Conservation (phyloP, 768 basidiomycete genomes). For the Rhodotorula taiwanensis region DNA sequence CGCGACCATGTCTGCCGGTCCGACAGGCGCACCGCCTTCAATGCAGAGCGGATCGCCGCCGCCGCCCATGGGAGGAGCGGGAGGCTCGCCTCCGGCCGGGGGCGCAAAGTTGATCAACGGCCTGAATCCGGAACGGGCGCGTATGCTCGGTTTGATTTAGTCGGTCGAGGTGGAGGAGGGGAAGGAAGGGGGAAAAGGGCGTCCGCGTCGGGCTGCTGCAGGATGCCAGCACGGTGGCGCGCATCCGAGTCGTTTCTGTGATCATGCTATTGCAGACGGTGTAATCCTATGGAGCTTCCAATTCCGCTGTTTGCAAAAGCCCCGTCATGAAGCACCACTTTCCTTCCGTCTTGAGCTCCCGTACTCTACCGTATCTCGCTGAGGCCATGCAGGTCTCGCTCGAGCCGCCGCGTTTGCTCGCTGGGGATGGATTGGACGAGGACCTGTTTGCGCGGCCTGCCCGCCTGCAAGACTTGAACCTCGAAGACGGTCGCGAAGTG, state of each 20-base stretch:
- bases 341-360: not conserved
- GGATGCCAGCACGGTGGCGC: too few relatives aligned
- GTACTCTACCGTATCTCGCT: too few relatives aligned
- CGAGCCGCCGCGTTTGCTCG: slow-evolving; percentile 16
- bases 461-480: slow-evolving; percentile 11
- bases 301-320: not conserved
- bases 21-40: not conserved
- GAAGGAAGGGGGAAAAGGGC: not conserved
- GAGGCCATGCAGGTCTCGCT: slow-evolving; percentile 11
- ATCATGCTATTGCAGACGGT: too few relatives aligned
- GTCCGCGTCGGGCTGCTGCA: not conserved
- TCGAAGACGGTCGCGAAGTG: slow-evolving; percentile 18
- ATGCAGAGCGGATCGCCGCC: not conserved
- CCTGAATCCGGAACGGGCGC: slow-evolving; percentile 29
- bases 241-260: too few relatives aligned
- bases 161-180: not conserved
- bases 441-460: slow-evolving; percentile 24
- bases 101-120: slow-evolving; percentile 28
- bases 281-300: not conserved
- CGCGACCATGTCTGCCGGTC: not conserved
- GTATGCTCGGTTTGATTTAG: slow-evolving; percentile 32
- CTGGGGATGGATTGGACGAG: slow-evolving; percentile 9
- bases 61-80: not conserved
- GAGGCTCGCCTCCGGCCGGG: not conserved
- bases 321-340: too few relatives aligned